Evolutionary conservation across 208 protist genomes (phyloP).

Genomic region (Trypanosoma cruzi): DNA sequence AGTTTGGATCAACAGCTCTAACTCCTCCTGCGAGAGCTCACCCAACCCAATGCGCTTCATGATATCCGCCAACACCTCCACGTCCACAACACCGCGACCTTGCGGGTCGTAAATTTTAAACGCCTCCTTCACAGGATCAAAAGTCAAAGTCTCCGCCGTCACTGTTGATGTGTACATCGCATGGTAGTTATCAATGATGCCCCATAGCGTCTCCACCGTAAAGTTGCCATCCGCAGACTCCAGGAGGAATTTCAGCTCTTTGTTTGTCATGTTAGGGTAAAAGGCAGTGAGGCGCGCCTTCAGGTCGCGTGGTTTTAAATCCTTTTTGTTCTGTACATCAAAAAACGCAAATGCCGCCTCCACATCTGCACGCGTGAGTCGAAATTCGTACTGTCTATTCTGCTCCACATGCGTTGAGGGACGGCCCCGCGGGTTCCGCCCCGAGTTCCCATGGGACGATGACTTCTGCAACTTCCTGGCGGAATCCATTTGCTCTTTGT

Average conservation of each 20-base stretch:
- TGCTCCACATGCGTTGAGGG: background rate
- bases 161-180: conserved; percentile 33
- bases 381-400: background rate
- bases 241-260: conserved; percentile 94
- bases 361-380: conserved; percentile 83
- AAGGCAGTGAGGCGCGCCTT: conserved; percentile 92
- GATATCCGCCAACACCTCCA: conserved; percentile 72
- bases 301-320: conserved; percentile 82
- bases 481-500: background rate
- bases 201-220: conserved; percentile 84
- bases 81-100: conserved; percentile 77
- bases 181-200: conserved; percentile 86
- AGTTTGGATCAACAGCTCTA: conserved; percentile 87
- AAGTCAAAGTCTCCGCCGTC: conserved; percentile 28
- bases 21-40: conserved; percentile 82
- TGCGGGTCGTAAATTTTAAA: conserved; percentile 93
- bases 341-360: conserved; percentile 93
- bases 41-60: conserved; percentile 90
- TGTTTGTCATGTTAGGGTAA: conserved; percentile 91
- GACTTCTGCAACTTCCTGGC: background rate
- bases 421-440: too few species aligned
- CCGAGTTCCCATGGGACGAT: background rate
- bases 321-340: conserved; percentile 77
- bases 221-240: conserved; percentile 60
- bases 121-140: conserved; percentile 85